Conservation (phyloP, 2,329 filamentous ascomycete species). For the Trichoderma lentiforme region DNA sequence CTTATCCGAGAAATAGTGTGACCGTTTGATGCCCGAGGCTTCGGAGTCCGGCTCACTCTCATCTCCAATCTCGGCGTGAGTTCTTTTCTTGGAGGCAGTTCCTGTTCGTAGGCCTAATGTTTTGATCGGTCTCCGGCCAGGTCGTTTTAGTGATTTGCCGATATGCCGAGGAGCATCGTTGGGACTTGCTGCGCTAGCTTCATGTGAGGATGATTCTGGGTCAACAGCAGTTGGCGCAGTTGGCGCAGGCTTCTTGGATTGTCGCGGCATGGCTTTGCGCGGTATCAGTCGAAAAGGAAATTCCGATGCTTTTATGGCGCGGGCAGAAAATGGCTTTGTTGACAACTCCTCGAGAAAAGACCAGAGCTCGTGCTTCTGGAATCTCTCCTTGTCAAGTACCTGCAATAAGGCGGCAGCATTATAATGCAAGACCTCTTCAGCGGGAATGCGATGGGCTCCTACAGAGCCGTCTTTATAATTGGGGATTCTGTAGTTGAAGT, state of each 20-base stretch:
- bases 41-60: conserved; percentile 40
- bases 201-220: conserved; percentile 9
- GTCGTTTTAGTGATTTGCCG: conserved; percentile 31
- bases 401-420: conserved; percentile 41
- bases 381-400: conserved; percentile 33
- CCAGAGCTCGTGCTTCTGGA: conserved; percentile 32
- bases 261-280: conserved; percentile 22
- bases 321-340: conserved; percentile 26
- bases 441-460: conserved; percentile 41
- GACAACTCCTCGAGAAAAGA: conserved; percentile 34
- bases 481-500: conserved; percentile 33
- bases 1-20: conserved; percentile 31
- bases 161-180: conserved; percentile 26
- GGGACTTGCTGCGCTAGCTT: conserved; percentile 24
- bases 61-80: conserved; percentile 37
- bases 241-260: neutral
- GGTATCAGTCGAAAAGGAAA: conserved; percentile 30
- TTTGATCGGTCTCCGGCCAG: conserved; percentile 41
- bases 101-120: conserved; percentile 44
- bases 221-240: neutral
- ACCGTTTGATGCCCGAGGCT: conserved; percentile 34
- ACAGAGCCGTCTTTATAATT: conserved; percentile 24
- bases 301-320: conserved; percentile 29
- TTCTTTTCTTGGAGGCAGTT: conserved; percentile 43
- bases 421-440: conserved; percentile 43